Evolutionary conservation across 2,329 filamentous ascomycete species (phyloP), one percentile per base, ranked within the genome.

Genomic region (Cercospora sp.): DNA sequence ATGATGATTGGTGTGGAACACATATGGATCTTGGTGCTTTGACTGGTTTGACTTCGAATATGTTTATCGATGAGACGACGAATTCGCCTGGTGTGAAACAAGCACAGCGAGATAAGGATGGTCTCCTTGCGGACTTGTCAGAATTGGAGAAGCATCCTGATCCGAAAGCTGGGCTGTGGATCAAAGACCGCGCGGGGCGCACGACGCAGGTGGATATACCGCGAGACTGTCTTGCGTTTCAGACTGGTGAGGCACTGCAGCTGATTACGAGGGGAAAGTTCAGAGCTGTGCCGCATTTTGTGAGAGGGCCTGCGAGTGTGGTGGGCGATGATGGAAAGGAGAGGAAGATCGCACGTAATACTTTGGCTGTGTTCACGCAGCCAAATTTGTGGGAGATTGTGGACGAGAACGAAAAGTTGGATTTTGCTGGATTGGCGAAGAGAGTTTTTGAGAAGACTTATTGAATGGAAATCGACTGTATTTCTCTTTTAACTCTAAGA

Each of bases 281-380:
- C 84, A 92, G 91, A 80, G 95, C 95, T 1, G 95, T 98, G 69
- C 94, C 95, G 72, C 95, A 99, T 83, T 98, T 97, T 79, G 95
- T 99, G 8, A 86, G 90, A 72, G 94, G 64, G 5, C 59, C 60
- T 20, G 58, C 42, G 13, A 60, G 94, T 0, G 89, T 91, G 4
- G n/a, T 59, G 51, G 62, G 36, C 4, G 85, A 87, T 71, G 83
- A 86, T 1, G 85, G 84, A 55, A 81, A 75, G 68, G 78, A 80
- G 5, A 79, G 68, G 5, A 79, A 78, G 63, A 80, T 84, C 33
- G 83, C 83, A 12, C 76, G 83, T 69, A 98, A 98, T 81, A 99
- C 95, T 9, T 81, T 99, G 73, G 95, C 95, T 0, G 93, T 98
- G 9, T 99, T 98, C 77, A 99, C 94, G 67, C 95, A 99, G 85